Base-by-base conservation (phyloP, 1,284 basidiomycete genomes). In the Puccinia triticina region DNA sequence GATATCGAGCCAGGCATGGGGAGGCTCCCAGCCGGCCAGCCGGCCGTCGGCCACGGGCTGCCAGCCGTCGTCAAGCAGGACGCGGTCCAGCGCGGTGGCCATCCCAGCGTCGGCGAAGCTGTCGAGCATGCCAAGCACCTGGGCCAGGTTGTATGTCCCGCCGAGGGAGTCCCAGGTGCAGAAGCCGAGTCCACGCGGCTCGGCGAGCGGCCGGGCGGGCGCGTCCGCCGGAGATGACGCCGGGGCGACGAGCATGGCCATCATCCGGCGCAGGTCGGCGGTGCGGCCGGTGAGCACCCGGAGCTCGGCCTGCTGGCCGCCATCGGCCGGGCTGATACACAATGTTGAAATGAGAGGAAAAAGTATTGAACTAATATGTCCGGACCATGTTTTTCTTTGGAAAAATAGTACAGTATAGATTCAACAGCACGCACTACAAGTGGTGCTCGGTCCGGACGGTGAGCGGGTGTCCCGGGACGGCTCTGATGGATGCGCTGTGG, bases 41-140 rank as follows among this genome's bases (percentile, higher is more conserved):
- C 14, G 26, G 34, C 37, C 43, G 26, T 43, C 57, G 40, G 0
- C 4, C 11, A 50, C 32, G 26, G 66, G 59, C 59, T 77, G 76
- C 76, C 76, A 77, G n/a, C 76, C 76, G 26, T 77, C 76, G 26
- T 66, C 57, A 12, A 77, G 57, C 11, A 77, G 48, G 46, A 77
- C 40, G 7, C 76, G 26, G 32, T 77, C 76, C 26, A 77, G 23
- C 2, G 64, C 34, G 10, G 40, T 2, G 23, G 23, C 11, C 12
- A 77, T 32, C 16, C 64, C 46, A 5, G 37, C 37, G 11, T n/a
- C 55, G 21, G 29, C 16, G 32, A 77, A 64, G 32, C 64, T 64
- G 34, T 77, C 59, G 40, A 77, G 43, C 29, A 61, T 61, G 43
- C 23, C 32, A n/a, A 66, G 29, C 3, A 77, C 57, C 46, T 77